These are phyloP conservation scores for Mycena crocata DNA, from an alignment of 768 basidiomycete species.

Conservation along the genomic window DNA sequence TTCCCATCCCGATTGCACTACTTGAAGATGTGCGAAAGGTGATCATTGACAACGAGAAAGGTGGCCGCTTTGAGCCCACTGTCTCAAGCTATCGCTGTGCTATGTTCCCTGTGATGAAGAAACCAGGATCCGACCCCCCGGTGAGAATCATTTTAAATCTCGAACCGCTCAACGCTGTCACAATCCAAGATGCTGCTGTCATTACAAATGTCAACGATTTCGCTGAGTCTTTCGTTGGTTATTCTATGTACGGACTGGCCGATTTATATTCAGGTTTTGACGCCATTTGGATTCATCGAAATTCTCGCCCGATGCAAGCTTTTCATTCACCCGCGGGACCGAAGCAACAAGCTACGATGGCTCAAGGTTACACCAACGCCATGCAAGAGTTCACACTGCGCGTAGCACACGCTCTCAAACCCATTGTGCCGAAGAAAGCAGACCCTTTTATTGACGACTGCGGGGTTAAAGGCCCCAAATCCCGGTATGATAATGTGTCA, in stretches of 20 bases:
- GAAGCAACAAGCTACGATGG: conserved; percentile 21
- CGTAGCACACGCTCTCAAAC: conserved; percentile 24
- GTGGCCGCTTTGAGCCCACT: conserved; percentile 38
- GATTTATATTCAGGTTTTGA: conserved; percentile 50
- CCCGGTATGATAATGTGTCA: conserved; percentile 28
- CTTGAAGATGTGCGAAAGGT: conserved; percentile 34
- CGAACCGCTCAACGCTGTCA: conserved; percentile 47
- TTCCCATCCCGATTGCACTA: conserved; percentile 42
- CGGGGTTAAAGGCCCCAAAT: conserved; percentile 31
- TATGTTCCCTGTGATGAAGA: conserved; percentile 41
- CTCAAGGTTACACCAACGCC: conserved; percentile 22
- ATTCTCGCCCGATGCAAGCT: no score
- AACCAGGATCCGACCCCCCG: conserved; percentile 31
- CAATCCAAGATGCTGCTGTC: conserved; percentile 39
- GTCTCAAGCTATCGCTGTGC: conserved; percentile 37
- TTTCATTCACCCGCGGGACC: conserved; percentile 23
- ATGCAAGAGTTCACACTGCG: not conserved
- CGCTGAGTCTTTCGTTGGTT: conserved; percentile 38
- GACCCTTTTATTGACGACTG: conserved; percentile 39
- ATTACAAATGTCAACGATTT: conserved; percentile 41
- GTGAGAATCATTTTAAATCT: conserved; percentile 46
- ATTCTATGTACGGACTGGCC: conserved; percentile 36
- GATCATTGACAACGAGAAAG: conserved; percentile 31
- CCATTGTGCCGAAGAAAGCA: not conserved
- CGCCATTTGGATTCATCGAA: no score